Conservation (phyloP, 768 basidiomycete genomes). For the Kockovaella imperatae region DNA sequence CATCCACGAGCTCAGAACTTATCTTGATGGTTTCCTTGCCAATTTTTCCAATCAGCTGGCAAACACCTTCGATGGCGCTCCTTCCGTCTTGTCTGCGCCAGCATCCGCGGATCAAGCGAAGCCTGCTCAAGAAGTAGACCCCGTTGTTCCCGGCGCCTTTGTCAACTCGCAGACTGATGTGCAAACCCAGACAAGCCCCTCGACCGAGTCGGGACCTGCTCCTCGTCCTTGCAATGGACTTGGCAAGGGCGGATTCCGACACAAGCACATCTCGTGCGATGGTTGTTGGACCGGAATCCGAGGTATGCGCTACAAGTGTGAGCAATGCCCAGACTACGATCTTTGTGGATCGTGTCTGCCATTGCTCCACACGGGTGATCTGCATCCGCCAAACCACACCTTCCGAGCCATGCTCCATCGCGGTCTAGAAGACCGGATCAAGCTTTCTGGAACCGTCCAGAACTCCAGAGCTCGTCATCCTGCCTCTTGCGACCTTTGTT, state of each 20-base stretch:
- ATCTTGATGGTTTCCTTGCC: conserved; percentile 37
- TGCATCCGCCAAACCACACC: conserved; percentile 33
- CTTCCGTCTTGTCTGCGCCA: conserved; percentile 8
- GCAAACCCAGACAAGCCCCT: neutral
- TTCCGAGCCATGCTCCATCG: conserved; percentile 41
- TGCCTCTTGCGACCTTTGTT: conserved; percentile 36
- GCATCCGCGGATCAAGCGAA: neutral
- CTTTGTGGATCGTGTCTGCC: conserved; percentile 41
- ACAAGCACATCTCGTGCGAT: conserved; percentile 32
- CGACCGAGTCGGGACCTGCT: conserved; percentile 9
- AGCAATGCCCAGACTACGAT: conserved; percentile 41
- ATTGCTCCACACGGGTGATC: conserved; percentile 26
- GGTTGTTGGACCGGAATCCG: conserved; percentile 30
- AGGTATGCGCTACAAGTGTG: conserved; percentile 42
- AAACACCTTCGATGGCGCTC: conserved; percentile 28
- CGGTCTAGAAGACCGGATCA: conserved; percentile 32
- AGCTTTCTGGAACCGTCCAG: conserved; percentile 8
- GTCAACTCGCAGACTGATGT: conserved; percentile 11
- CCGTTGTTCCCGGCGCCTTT: conserved; percentile 35
- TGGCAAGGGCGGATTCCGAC: conserved; percentile 31
- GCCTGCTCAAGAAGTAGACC: conserved; percentile 9
- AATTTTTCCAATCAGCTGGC: conserved; percentile 40
- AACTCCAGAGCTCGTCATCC: conserved; percentile 16
- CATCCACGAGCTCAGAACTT: conserved; percentile 33
- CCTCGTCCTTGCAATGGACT: conserved; percentile 6